phyloP scores from a whole-genome alignment of 371 early-diverging fungal genomes.

The Amoeboaphelidium occidentale region DNA sequence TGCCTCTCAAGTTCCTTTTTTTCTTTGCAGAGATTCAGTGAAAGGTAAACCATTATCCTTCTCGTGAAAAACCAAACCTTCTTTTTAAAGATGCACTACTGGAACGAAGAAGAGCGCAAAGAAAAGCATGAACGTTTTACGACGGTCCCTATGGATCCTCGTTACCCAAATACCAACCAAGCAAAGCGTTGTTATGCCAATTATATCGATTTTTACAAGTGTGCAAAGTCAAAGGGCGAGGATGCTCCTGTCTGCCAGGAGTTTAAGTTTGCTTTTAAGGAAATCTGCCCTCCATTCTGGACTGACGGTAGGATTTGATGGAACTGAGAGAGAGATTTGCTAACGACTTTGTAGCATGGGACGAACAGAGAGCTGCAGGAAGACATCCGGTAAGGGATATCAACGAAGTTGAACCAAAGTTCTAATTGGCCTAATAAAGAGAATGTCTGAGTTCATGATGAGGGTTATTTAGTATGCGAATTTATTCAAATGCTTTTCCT shows the following conservation, averaged over 20 bases:
- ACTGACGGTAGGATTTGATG: conserved; percentile 15
- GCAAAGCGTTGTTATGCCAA: conserved; percentile 27
- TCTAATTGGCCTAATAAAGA: too few species aligned
- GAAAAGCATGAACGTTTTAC: not conserved
- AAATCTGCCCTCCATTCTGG: conserved; percentile 70
- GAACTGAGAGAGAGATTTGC: not conserved
- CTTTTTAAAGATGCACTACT: not conserved
- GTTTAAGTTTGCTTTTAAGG: conserved; percentile 43
- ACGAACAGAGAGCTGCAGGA: not conserved
- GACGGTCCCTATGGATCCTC: conserved; percentile 31
- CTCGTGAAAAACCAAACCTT: too few species aligned
- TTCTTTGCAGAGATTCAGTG: too few species aligned
- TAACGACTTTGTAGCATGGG: not conserved
- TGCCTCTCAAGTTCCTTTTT: too few species aligned
- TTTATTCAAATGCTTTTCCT: too few species aligned
- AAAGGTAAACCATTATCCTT: too few species aligned
- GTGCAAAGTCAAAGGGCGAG: conserved; percentile 61
- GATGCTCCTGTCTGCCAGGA: conserved; percentile 65
- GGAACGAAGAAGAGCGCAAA: not conserved
- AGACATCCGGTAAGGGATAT: not conserved
- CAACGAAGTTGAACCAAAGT: not conserved
- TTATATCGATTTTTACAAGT: conserved; percentile 7
- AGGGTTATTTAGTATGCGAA: too few species aligned
- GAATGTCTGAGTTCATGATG: too few species aligned
- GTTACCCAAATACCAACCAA: conserved; percentile 91